These are phyloP conservation scores for Claviceps quebecensis DNA, from an alignment of 2,329 filamentous ascomycete genomes.

Conservation along the genomic window DNA sequence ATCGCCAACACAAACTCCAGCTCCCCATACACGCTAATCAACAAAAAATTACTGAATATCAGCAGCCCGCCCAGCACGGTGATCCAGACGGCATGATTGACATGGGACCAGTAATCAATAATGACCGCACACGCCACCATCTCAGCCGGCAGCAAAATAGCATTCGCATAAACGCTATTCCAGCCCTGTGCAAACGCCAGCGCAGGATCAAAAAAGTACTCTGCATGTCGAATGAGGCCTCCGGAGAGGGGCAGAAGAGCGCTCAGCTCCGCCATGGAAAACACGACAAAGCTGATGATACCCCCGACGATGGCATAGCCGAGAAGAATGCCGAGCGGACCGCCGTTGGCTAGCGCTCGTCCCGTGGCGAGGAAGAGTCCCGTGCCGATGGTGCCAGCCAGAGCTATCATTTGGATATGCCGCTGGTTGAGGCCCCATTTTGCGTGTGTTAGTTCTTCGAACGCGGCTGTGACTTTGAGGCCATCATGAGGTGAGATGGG, in stretches of 20 bases:
- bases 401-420: slow-evolving; percentile 36
- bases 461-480: slow-evolving; percentile 2
- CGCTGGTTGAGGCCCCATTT: slow-evolving; percentile 15
- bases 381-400: slow-evolving; percentile 36
- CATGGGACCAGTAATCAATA: slow-evolving; percentile 26
- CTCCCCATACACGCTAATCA: slow-evolving; percentile 43
- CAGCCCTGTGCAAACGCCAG: slow-evolving; percentile 40
- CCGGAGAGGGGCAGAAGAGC: slow-evolving; percentile 47
- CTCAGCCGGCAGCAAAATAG: slow-evolving; percentile 38
- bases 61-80: slow-evolving; percentile 39
- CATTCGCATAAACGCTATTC: slow-evolving; percentile 36
- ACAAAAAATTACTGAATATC: slow-evolving; percentile 38
- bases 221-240: slow-evolving; percentile 47
- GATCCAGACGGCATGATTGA: slow-evolving; percentile 42
- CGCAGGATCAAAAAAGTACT: slow-evolving; percentile 43
- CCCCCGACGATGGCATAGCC: slow-evolving; percentile 41
- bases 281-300: slow-evolving; percentile 34
- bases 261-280: slow-evolving; percentile 46
- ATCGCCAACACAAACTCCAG: slow-evolving; percentile 44
- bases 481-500: background rate
- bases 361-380: slow-evolving; percentile 61
- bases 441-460: slow-evolving; percentile 3
- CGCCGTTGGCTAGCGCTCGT: slow-evolving; percentile 43
- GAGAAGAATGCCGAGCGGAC: slow-evolving; percentile 34
- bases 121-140: slow-evolving; percentile 39